These are phyloP conservation scores for Pisolithus albus DNA, from an alignment of 768 basidiomycete genomes.

Conservation along the genomic window DNA sequence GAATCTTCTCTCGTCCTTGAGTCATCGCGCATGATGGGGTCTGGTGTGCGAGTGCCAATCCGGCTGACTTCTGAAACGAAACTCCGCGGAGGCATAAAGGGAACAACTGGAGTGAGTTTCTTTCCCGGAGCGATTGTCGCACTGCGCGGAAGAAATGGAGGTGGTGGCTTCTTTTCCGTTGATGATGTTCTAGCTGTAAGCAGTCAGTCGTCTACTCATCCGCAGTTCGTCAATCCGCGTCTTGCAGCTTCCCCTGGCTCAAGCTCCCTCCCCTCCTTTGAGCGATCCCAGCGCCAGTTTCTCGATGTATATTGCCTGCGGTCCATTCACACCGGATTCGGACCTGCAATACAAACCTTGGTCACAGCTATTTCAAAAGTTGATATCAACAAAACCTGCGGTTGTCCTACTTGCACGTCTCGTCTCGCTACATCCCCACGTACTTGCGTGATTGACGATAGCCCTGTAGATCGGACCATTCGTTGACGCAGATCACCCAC, in stretches of 20 bases:
- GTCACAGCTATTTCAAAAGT: conserved; percentile 51
- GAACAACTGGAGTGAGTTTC: conserved; percentile 60
- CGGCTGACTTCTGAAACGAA: conserved; percentile 61
- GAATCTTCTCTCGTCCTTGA: conserved; percentile 76
- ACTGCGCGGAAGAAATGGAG: conserved; percentile 84
- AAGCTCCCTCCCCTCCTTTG: conserved; percentile 35
- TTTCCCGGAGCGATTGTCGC: conserved; percentile 89
- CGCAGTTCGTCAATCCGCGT: neutral
- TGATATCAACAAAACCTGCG: conserved; percentile 61
- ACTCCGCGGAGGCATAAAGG: conserved; percentile 56
- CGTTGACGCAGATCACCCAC: conserved; percentile 69
- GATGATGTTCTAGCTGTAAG: conserved; percentile 72
- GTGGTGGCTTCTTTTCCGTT: conserved; percentile 80
- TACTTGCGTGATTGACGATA: conserved; percentile 1
- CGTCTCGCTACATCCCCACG: conserved; percentile 8
- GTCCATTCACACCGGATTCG: conserved; percentile 78
- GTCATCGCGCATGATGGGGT: conserved; percentile 68
- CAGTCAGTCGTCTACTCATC: neutral
- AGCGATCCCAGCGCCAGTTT: conserved; percentile 39
- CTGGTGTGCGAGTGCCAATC: conserved; percentile 62
- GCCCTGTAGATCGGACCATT: conserved; percentile 79
- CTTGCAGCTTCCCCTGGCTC: conserved; percentile 59
- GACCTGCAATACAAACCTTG: conserved; percentile 75
- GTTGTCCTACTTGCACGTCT: conserved; percentile 66
- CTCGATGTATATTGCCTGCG: conserved; percentile 68